Percentiles rank a stretch among this genome's conserved stretches.
phyloP scores from a whole-genome alignment of 352 stramenopile species.

The Phytophthora citrophthora region DNA sequence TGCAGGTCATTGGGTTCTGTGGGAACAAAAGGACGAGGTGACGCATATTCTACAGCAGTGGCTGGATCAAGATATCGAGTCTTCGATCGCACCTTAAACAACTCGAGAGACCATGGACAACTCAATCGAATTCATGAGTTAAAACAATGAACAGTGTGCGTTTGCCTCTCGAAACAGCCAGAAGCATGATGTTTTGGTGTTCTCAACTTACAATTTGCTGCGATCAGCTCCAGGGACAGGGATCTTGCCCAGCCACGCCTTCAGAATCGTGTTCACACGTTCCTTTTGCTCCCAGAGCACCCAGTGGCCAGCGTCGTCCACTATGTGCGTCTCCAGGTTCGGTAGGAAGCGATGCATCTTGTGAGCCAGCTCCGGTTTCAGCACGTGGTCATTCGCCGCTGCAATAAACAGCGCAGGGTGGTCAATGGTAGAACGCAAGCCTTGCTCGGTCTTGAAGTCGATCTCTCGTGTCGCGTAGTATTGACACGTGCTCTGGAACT shows the following conservation, averaged over 20 bases:
- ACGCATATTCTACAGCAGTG: constrained; percentile 46
- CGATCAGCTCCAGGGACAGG: constrained; percentile 2
- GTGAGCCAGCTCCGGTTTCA: constrained; percentile 59
- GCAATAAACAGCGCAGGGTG: constrained; percentile 72
- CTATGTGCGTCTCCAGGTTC: constrained; percentile 57
- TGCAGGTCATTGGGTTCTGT: constrained; percentile 69
- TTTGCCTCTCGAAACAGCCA: neutral
- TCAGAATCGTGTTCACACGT: constrained; percentile 45
- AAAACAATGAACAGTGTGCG: constrained; percentile 1
- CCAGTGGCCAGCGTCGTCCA: constrained; percentile 67
- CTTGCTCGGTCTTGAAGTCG: constrained; percentile 60
- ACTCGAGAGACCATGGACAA: neutral
- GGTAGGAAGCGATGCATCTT: constrained; percentile 63
- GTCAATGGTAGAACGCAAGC: constrained; percentile 35
- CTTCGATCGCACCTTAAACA: neutral
- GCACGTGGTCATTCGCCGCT: constrained; percentile 57
- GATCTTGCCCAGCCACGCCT: constrained; percentile 48
- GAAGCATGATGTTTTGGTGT: neutral
- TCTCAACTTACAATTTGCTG: constrained; percentile 32
- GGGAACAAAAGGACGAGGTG: constrained; percentile 55
- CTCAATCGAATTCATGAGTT: neutral
- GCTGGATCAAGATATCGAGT: constrained; percentile 29
- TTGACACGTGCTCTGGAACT: constrained; percentile 65
- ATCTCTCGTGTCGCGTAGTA: constrained; percentile 68
- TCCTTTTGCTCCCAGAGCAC: constrained; percentile 66